Conservation (phyloP, 495 filamentous ascomycete genomes). For the Talaromyces borbonicus region DNA sequence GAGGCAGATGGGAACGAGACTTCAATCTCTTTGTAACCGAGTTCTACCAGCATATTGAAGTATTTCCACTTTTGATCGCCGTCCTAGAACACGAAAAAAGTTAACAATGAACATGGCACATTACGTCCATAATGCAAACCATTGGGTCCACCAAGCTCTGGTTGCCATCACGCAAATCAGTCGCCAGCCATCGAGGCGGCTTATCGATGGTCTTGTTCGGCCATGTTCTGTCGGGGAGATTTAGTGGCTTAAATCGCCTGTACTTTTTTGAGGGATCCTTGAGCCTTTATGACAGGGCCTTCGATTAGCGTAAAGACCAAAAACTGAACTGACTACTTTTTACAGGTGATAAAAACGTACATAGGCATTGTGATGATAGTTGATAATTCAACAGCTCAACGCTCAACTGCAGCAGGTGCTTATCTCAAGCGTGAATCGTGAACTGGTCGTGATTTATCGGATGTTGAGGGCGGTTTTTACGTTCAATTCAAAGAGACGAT, state of each 20-base stretch:
- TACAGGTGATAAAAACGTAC: not conserved
- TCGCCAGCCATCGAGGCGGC: slow-evolving; percentile 76
- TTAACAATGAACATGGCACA: not conserved
- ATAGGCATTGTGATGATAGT: slow-evolving; percentile 5
- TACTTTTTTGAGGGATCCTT: slow-evolving; percentile 93
- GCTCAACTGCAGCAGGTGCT: no score
- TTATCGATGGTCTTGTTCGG: slow-evolving; percentile 66
- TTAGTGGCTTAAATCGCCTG: slow-evolving; percentile 62
- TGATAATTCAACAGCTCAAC: no score
- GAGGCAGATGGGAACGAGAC: slow-evolving; percentile 92
- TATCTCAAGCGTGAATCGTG: no score
- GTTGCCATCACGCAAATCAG: slow-evolving; percentile 81
- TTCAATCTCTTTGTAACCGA: slow-evolving; percentile 98
- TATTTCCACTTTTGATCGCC: slow-evolving; percentile 90
- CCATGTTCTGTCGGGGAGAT: slow-evolving; percentile 87
- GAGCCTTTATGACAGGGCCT: slow-evolving; percentile 49
- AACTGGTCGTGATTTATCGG: no score
- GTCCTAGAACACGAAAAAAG: slow-evolving; percentile 48
- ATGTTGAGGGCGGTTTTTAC: no score
- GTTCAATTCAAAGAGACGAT: no score
- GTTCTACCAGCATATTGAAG: slow-evolving; percentile 86
- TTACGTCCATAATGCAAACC: slow-evolving; percentile 38
- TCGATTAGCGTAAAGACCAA: not conserved
- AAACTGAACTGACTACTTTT: not conserved
- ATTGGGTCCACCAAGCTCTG: slow-evolving; percentile 83